phyloP scores from a whole-genome alignment of 192 early-diverging fungal genomes.

The Umbelopsis ramanniana region DNA sequence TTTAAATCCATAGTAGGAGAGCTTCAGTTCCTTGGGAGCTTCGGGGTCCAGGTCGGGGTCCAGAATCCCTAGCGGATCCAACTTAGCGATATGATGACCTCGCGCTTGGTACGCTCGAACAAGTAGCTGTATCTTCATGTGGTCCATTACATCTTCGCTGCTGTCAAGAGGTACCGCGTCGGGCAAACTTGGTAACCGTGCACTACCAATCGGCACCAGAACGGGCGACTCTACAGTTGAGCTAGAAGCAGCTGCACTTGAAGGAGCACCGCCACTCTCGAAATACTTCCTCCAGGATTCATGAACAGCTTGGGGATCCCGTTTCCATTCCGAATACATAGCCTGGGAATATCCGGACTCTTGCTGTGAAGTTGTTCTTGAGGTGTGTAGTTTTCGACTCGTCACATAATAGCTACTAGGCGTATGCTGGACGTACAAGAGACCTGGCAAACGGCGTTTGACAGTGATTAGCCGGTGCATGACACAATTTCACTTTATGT shows the following conservation, averaged over 20 bases:
- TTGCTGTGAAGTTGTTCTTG: slow-evolving; percentile 50
- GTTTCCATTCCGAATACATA: slow-evolving; percentile 93
- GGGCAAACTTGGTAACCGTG: slow-evolving; percentile 54
- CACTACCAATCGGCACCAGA: slow-evolving; percentile 69
- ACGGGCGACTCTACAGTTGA: slow-evolving; percentile 80
- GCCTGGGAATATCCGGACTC: slow-evolving; percentile 92
- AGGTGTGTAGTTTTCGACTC: not conserved
- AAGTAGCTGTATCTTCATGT: slow-evolving; percentile 97
- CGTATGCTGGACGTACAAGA: not conserved
- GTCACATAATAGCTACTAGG: slow-evolving; percentile 7
- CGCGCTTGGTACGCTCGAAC: slow-evolving; percentile 95
- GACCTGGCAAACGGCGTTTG: not conserved
- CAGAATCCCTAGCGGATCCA: slow-evolving; percentile 95
- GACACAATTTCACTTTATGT: not conserved
- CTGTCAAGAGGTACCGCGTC: slow-evolving; percentile 48
- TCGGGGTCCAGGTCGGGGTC: slow-evolving; percentile 52
- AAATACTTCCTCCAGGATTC: slow-evolving; percentile 97
- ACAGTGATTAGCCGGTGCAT: slow-evolving; percentile 8
- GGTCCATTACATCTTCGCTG: slow-evolving; percentile 81
- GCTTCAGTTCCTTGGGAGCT: slow-evolving; percentile 81
- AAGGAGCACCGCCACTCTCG: slow-evolving; percentile 69
- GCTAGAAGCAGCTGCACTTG: slow-evolving; percentile 59
- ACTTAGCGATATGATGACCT: slow-evolving; percentile 93
- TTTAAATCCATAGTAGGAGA: slow-evolving; percentile 91
- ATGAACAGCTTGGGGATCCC: slow-evolving; percentile 90